Conservation (phyloP, 495 filamentous ascomycete genomes). For the Corynascus novoguineensis region DNA sequence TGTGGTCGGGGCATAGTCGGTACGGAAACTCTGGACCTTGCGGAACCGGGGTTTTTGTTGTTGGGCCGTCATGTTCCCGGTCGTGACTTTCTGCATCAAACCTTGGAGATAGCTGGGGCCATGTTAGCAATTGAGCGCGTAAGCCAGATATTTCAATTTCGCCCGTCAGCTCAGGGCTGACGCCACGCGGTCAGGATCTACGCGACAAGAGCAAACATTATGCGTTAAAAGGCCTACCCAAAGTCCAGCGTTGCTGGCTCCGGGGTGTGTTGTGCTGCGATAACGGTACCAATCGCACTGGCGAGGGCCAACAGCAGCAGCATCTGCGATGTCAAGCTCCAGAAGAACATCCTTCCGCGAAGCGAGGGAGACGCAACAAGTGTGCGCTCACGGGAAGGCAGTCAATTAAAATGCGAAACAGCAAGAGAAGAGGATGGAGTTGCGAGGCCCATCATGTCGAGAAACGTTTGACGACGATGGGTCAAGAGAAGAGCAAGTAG, state of each 20-base stretch:
- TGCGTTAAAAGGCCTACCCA: conserved; percentile 6
- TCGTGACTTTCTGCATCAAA: conserved; percentile 16
- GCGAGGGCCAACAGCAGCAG: conserved; percentile 18
- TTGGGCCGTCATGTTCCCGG: conserved; percentile 33
- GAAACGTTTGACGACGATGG: no score
- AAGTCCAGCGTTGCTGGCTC: conserved; percentile 3
- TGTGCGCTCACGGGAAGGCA: neutral
- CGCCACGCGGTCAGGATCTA: neutral
- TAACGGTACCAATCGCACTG: conserved; percentile 19
- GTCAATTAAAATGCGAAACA: no score
- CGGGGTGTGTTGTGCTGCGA: conserved; percentile 19
- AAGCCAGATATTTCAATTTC: neutral
- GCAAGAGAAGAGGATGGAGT: no score
- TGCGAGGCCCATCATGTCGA: no score
- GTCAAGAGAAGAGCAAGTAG: no score
- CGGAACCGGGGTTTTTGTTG: conserved; percentile 58
- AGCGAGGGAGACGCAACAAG: neutral
- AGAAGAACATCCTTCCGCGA: neutral
- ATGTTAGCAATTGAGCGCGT: conserved; percentile 17
- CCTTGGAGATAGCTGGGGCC: conserved; percentile 18
- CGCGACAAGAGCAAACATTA: neutral
- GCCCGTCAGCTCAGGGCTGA: neutral
- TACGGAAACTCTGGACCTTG: conserved; percentile 73
- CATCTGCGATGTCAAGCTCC: neutral
- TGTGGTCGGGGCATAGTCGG: conserved; percentile 78